Evolutionary conservation across 345 rosid species (phyloP), one percentile per base, ranked within the genome.

Genomic region (Rhodamnia rubescens): DNA sequence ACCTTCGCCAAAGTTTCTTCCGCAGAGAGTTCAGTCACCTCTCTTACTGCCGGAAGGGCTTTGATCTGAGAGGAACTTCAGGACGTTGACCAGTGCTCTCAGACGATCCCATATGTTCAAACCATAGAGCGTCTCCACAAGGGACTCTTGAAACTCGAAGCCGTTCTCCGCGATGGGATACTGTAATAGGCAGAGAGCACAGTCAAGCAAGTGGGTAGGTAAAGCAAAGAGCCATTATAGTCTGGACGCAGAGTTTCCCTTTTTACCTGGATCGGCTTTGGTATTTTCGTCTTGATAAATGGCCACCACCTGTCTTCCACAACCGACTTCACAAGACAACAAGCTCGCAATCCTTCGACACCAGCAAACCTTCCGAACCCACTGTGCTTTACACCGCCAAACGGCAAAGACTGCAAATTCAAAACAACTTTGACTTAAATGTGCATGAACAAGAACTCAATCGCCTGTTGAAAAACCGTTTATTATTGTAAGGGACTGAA

Each of bases 301-400:
- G 99, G 99, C 99, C 99, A 96, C 94, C 94, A 96, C 52, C 99
- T 93, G 89, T 97, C 99, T 89, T 97, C 99, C 6, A 95, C 99
- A 44, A 97, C 98, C 5, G 99, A 92, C 89, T 96, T 97, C 83
- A 95, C 96, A 24, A 97, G 96, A 87, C 99, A 97, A 90, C 98
- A 97, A 82, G 98, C 99, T 87, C 98, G 92, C 86, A 97, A 87
- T 74, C 99, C 99, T 92, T 97, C 99, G 27, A 97, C 86, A 3
- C 99, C 99, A 16, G 97, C 99, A 89, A 97, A 97, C 80, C 99
- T 87, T 61, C 99, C 99, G 86, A 95, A 97, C 84, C 99, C 99
- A 84, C 99, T 97, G 86, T 97, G 96, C 82, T 96, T 97, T 52
- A 94, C 95, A 54, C 99, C 99, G 85, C 99, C 99, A 89, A 97